phyloP scores from a whole-genome alignment of 768 basidiomycete species.

The Imleria badia region DNA sequence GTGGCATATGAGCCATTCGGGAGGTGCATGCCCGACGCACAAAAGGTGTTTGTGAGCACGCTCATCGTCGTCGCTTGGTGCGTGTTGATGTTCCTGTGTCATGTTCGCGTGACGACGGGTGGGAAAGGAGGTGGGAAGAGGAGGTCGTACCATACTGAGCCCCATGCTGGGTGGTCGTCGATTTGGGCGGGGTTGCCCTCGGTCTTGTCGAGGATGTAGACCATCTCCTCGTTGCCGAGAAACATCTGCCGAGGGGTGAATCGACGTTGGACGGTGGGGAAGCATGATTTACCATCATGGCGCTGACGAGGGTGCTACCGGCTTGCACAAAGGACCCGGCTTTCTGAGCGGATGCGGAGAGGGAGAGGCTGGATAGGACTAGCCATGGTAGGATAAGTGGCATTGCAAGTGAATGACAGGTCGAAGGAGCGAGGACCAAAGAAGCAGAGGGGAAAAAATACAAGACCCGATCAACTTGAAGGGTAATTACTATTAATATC shows the following conservation, averaged over 20 bases:
- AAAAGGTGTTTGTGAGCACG: conserved; percentile 70
- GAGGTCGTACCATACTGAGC: conserved; percentile 52
- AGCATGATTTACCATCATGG: conserved; percentile 49
- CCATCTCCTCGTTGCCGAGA: conserved; percentile 72
- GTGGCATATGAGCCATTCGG: conserved; percentile 74
- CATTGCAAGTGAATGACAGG: conserved; percentile 3
- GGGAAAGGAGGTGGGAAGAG: neutral
- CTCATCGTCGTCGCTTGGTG: conserved; percentile 23
- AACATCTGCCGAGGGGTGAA: conserved; percentile 56
- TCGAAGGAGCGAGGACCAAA: conserved; percentile 4
- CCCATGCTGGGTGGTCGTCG: conserved; percentile 73
- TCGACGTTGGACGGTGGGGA: too few species aligned
- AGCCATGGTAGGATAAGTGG: conserved; percentile 5
- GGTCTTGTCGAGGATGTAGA: conserved; percentile 89
- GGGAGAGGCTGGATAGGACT: neutral
- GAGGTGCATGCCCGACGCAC: conserved; percentile 77
- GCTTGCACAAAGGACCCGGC: conserved; percentile 20
- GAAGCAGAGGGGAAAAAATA: neutral
- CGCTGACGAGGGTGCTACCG: conserved; percentile 42
- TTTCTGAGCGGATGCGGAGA: conserved; percentile 9
- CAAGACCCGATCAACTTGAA: neutral
- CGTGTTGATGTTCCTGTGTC: conserved; percentile 19
- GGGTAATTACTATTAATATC: neutral
- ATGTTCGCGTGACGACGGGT: neutral
- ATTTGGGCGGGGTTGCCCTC: conserved; percentile 69